These are phyloP conservation scores for Sugiyamaella smithiae DNA, from an alignment of 805 yeast species.

Conservation along the genomic window DNA sequence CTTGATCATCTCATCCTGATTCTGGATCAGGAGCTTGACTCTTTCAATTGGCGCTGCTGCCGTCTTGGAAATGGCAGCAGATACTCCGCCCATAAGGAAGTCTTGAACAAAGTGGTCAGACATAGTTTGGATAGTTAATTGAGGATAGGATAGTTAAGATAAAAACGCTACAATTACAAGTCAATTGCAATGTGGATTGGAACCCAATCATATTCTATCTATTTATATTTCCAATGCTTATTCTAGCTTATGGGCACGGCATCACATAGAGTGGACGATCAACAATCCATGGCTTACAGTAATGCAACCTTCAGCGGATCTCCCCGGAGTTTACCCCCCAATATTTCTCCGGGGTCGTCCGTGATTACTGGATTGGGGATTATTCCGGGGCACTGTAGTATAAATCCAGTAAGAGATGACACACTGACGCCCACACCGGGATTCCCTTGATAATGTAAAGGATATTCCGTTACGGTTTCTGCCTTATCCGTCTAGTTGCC, in stretches of 20 bases:
- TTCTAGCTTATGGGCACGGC: slow-evolving; percentile 2
- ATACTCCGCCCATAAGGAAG: slow-evolving; percentile 85
- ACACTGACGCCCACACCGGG: too few relatives aligned
- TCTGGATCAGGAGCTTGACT: slow-evolving; percentile 93
- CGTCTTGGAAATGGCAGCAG: slow-evolving; percentile 97
- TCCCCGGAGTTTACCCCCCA: neutral
- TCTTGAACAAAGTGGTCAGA: slow-evolving; percentile 30
- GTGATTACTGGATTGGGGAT: too few relatives aligned
- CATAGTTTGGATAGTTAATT: neutral
- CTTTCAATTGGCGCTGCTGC: slow-evolving; percentile 98
- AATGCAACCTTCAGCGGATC: neutral
- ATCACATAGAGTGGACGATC: neutral
- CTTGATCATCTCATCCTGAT: slow-evolving; percentile 97
- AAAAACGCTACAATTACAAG: too few relatives aligned
- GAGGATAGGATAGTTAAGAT: neutral
- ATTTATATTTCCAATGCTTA: too few relatives aligned
- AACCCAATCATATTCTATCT: too few relatives aligned
- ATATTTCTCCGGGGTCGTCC: neutral
- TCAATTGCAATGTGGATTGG: too few relatives aligned
- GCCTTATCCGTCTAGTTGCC: neutral
- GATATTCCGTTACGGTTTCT: neutral
- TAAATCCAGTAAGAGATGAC: too few relatives aligned
- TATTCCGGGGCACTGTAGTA: too few relatives aligned
- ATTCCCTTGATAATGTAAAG: too few relatives aligned
- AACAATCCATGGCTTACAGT: neutral